These are phyloP conservation scores for Fusarium devonianum DNA, from an alignment of 2,329 filamentous ascomycete species.

Conservation along the genomic window DNA sequence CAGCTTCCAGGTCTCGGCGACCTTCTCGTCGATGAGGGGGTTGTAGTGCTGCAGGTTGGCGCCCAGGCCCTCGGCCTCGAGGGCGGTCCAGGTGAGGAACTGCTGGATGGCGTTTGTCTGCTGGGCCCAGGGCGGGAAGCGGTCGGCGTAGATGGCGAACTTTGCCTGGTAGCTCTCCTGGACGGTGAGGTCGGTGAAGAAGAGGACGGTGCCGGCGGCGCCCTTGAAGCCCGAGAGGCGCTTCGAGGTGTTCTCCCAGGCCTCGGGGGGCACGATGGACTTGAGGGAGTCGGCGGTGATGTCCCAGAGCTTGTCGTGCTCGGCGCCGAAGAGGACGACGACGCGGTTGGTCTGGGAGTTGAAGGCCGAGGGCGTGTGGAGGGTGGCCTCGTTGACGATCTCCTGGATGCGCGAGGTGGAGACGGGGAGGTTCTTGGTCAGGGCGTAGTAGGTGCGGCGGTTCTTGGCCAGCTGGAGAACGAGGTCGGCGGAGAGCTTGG, in stretches of 20 bases:
- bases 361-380: conserved; percentile 80
- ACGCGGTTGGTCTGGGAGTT: conserved; percentile 86
- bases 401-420: conserved; percentile 65
- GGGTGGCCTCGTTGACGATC: conserved; percentile 69
- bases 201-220: conserved; percentile 83
- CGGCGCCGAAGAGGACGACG: conserved; percentile 78
- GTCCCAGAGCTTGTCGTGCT: conserved; percentile 91
- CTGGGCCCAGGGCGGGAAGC: conserved; percentile 78
- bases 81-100: conserved; percentile 79
- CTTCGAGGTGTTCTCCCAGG: conserved; percentile 61
- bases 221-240: conserved; percentile 66
- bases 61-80: conserved; percentile 84
- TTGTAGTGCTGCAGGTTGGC: conserved; percentile 95
- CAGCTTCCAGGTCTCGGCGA: conserved; percentile 72
- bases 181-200: conserved; percentile 80
- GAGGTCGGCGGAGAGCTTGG: conserved; percentile 53
- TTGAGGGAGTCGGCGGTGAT: conserved; percentile 61
- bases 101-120: conserved; percentile 84
- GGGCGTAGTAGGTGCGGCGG: conserved; percentile 74
- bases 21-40: conserved; percentile 79
- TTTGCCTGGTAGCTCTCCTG: conserved; percentile 72
- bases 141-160: conserved; percentile 77
- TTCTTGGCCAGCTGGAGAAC: conserved; percentile 71
- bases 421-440: conserved; percentile 67
- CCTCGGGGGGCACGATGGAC: conserved; percentile 68